These are phyloP conservation scores for Postia placenta DNA, from an alignment of 768 basidiomycete species.

Conservation along the genomic window DNA sequence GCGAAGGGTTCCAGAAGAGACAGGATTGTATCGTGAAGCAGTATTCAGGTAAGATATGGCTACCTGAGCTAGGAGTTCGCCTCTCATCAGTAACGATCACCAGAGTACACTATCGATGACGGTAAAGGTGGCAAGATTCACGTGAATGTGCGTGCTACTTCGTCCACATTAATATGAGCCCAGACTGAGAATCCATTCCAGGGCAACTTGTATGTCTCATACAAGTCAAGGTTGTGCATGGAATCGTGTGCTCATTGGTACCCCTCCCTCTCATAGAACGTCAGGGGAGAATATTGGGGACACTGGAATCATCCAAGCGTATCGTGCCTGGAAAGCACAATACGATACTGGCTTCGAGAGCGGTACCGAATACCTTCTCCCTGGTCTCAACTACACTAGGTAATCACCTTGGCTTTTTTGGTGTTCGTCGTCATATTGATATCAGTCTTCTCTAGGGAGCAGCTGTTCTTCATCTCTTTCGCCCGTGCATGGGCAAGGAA, in stretches of 20 bases:
- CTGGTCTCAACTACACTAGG: conserved; percentile 76
- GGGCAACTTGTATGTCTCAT: conserved; percentile 66
- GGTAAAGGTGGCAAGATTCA: conserved; percentile 78
- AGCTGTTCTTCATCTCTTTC: conserved; percentile 91
- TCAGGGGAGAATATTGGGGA: conserved; percentile 93
- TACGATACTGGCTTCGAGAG: conserved; percentile 49
- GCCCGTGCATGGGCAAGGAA: conserved; percentile 83
- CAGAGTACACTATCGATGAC: conserved; percentile 79
- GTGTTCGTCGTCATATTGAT: background rate
- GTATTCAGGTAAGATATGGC: conserved; percentile 67
- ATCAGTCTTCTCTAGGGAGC: conserved; percentile 50
- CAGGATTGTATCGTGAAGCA: conserved; percentile 90
- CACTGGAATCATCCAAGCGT: conserved; percentile 78
- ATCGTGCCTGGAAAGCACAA: conserved; percentile 86
- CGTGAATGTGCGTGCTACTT: conserved; percentile 63
- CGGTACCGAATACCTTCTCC: conserved; percentile 69
- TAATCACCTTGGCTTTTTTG: conserved; percentile 19
- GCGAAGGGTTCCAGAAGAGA: conserved; percentile 72
- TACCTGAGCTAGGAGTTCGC: no score
- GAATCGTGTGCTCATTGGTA: background rate
- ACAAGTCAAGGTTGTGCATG: background rate
- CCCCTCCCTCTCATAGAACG: conserved; percentile 41
- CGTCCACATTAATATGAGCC: background rate
- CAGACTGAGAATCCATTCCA: conserved; percentile 20
- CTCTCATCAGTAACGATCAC: background rate